A percentile compares a stretch with the other conserved stretches of the same genome.
These are phyloP conservation scores for Chaetomium cochliodes DNA, from an alignment of 495 filamentous ascomycete genomes.

Conservation along the genomic window DNA sequence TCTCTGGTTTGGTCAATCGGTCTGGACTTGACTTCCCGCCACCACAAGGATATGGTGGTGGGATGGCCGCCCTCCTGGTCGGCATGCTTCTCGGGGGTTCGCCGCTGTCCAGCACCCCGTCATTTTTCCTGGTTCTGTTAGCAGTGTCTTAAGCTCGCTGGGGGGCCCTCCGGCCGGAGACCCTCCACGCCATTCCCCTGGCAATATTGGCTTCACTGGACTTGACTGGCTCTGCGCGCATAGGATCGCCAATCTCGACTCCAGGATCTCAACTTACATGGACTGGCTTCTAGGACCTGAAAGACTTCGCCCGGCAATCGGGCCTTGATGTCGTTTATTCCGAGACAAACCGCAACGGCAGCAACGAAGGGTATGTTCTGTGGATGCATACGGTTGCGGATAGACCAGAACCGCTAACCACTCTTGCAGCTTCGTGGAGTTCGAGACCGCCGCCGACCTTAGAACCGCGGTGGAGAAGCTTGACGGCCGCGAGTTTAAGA, in stretches of 20 bases:
- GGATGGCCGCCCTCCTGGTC: slow-evolving; percentile 15
- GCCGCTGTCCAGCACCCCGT: slow-evolving; percentile 1
- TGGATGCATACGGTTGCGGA: slow-evolving; percentile 21
- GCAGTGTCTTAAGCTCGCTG: slow-evolving; percentile 10
- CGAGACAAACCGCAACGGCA: slow-evolving; percentile 88
- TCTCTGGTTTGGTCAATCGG: slow-evolving; percentile 25
- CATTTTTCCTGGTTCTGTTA: slow-evolving; percentile 27
- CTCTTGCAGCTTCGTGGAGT: slow-evolving; percentile 83
- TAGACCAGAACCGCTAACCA: slow-evolving; percentile 27
- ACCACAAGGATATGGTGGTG: slow-evolving; percentile 12
- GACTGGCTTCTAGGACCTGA: slow-evolving; percentile 81
- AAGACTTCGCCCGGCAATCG: slow-evolving; percentile 98
- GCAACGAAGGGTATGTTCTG: slow-evolving; percentile 85
- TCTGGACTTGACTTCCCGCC: slow-evolving; percentile 20
- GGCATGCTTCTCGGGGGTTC: slow-evolving; percentile 14
- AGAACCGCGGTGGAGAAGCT: slow-evolving; percentile 90
- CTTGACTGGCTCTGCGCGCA: slow-evolving; percentile 46
- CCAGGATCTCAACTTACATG: slow-evolving; percentile 55
- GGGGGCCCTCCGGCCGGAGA: slow-evolving; percentile 16
- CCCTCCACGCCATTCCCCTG: slow-evolving; percentile 12
- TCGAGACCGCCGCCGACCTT: slow-evolving; percentile 86
- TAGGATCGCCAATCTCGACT: slow-evolving; percentile 34
- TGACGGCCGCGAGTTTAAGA: slow-evolving; percentile 88
- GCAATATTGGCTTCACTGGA: slow-evolving; percentile 39
- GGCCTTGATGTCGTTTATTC: slow-evolving; percentile 97